Conservation (phyloP, 2,329 filamentous ascomycete species). For the Beauveria australis region DNA sequence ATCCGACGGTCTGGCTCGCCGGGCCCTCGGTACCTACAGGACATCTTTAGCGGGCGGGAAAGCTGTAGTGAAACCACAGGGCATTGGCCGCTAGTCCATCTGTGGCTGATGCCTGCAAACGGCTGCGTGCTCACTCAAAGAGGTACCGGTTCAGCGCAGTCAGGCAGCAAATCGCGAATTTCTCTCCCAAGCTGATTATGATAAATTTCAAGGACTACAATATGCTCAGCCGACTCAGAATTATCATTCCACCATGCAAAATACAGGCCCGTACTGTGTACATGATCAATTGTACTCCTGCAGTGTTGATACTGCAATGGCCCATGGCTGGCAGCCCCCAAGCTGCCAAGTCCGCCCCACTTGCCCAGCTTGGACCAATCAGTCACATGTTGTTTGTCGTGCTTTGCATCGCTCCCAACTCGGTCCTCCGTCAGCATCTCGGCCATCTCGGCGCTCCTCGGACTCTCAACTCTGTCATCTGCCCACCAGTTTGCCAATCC, state of each 20-base stretch:
- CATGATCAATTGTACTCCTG: too few species aligned
- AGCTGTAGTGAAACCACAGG: background rate
- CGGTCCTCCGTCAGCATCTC: slow-evolving; percentile 4
- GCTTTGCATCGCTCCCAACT: slow-evolving; percentile 1
- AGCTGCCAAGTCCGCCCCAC: background rate
- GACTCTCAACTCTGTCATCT: background rate
- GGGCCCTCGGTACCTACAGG: background rate
- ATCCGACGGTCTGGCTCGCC: background rate
- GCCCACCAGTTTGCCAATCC: background rate
- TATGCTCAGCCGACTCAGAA: too few species aligned
- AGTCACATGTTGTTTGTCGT: slow-evolving; percentile 9
- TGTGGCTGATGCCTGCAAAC: background rate
- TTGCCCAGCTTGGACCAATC: slow-evolving; percentile 2
- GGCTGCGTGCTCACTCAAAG: background rate
- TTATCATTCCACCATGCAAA: too few species aligned
- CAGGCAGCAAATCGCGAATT: too few species aligned
- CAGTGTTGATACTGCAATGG: too few species aligned
- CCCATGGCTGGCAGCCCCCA: background rate
- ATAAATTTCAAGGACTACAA: too few species aligned
- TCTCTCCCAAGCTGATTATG: too few species aligned
- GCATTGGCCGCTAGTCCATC: background rate
- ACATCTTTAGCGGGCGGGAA: background rate
- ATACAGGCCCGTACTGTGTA: too few species aligned
- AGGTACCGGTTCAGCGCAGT: too few species aligned
- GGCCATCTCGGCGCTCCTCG: slow-evolving; percentile 8